Conservation (phyloP, 176 grass and related monocot species). For the Guadua angustifolia region DNA sequence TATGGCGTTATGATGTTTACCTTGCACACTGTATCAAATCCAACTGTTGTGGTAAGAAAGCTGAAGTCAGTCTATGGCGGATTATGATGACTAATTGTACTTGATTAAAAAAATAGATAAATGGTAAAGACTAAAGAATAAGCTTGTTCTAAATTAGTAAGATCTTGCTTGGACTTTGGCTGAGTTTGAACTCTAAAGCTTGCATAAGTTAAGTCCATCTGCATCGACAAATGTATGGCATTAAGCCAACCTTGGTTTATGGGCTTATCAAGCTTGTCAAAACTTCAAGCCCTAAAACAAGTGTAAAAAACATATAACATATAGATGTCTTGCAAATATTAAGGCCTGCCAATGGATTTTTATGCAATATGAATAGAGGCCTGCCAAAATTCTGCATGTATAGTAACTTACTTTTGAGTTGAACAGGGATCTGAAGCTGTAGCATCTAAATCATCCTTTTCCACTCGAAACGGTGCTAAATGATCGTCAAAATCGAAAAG, state of each 20-base stretch:
- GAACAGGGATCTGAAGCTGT: conserved; percentile 32
- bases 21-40: too few relatives aligned
- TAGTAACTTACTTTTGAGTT: conserved; percentile 44
- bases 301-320: conserved; percentile 23
- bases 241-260: background rate
- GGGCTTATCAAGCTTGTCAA: background rate
- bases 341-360: background rate
- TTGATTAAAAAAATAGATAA: background rate
- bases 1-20: too few relatives aligned
- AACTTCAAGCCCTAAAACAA: conserved; percentile 1
- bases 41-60: too few relatives aligned
- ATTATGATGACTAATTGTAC: conserved; percentile 14
- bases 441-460: conserved; percentile 31
- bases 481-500: conserved; percentile 12
- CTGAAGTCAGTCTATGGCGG: background rate
- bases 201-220: conserved; percentile 9
- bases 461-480: conserved; percentile 53
- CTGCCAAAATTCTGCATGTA: background rate
- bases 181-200: conserved; percentile 15
- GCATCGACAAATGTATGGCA: conserved; percentile 11
- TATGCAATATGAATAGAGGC: conserved; percentile 7
- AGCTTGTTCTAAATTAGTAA: background rate
- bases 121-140: conserved; percentile 18
- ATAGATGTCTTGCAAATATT: conserved; percentile 9
- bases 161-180: background rate